Evolutionary conservation across 805 yeast genomes (phyloP).

Genomic region (Phaffomyces opuntiae): DNA sequence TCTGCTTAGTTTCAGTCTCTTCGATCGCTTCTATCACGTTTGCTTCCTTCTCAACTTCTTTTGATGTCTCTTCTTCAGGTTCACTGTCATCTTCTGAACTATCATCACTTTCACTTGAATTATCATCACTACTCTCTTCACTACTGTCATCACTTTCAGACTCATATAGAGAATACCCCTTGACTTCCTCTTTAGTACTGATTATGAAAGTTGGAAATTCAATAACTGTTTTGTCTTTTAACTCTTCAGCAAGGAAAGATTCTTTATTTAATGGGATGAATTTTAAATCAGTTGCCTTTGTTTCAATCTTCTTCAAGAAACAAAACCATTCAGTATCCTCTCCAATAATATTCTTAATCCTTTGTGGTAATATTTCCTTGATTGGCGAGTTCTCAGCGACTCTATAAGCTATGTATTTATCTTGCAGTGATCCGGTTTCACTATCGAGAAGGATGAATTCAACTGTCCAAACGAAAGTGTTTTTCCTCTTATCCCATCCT

Average conservation of each 20-base stretch:
- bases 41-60: not conserved
- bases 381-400: slow-evolving; percentile 27
- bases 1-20: too few relatives aligned
- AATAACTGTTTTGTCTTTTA: slow-evolving; percentile 54
- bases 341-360: slow-evolving; percentile 14
- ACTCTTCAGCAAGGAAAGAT: slow-evolving; percentile 36
- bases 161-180: slow-evolving; percentile 18
- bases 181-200: slow-evolving; percentile 24
- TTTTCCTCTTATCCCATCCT: slow-evolving; percentile 57
- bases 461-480: slow-evolving; percentile 69
- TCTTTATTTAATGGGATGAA: slow-evolving; percentile 32
- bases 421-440: slow-evolving; percentile 20
- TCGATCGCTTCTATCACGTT: not conserved
- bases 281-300: slow-evolving; percentile 27
- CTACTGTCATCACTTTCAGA: slow-evolving; percentile 4
- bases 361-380: slow-evolving; percentile 25
- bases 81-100: slow-evolving; percentile 16
- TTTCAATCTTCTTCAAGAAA: slow-evolving; percentile 26
- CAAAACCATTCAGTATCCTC: slow-evolving; percentile 10
- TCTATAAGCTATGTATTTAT: slow-evolving; percentile 31
- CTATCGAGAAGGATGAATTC: slow-evolving; percentile 53
- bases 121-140: slow-evolving; percentile 4
- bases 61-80: slow-evolving; percentile 16
- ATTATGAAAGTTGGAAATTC: slow-evolving; percentile 73
- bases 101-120: slow-evolving; percentile 13